A percentile compares a stretch with the other conserved stretches of the same genome.
These are phyloP conservation scores for Colletotrichum musicola DNA, from an alignment of 2,329 filamentous ascomycete species.

Conservation along the genomic window DNA sequence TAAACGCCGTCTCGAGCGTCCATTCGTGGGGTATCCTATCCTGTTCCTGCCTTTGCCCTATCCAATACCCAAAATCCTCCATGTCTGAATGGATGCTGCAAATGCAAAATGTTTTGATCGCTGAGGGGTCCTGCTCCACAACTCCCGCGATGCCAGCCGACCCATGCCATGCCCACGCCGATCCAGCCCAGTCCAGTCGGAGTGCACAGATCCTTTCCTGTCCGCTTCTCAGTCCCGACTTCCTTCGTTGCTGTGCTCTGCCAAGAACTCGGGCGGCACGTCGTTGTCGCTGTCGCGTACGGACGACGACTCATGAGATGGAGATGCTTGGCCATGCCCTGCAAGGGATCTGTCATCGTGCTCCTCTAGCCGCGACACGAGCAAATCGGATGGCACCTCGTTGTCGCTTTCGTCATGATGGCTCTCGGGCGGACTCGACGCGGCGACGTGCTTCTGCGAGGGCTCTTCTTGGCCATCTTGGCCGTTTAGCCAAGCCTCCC, in stretches of 20 bases:
- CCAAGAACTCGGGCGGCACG: slow-evolving; percentile 65
- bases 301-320: slow-evolving; percentile 6
- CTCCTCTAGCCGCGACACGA: slow-evolving; percentile 50
- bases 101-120: background rate
- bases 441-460: background rate
- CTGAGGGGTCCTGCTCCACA: slow-evolving; percentile 1
- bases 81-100: background rate
- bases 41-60: background rate
- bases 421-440: background rate
- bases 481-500: slow-evolving; percentile 35
- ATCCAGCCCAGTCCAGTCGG: slow-evolving; percentile 4
- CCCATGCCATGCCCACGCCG: background rate
- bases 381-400: slow-evolving; percentile 56
- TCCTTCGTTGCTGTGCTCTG: slow-evolving; percentile 52
- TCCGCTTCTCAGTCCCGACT: slow-evolving; percentile 19
- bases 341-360: slow-evolving; percentile 42
- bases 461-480: slow-evolving; percentile 5
- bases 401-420: slow-evolving; percentile 53
- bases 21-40: slow-evolving; percentile 33
- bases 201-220: background rate
- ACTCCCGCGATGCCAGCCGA: background rate
- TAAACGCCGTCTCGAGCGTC: slow-evolving; percentile 13
- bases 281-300: slow-evolving; percentile 60
- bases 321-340: slow-evolving; percentile 23
- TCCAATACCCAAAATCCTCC: background rate